A percentile compares a stretch with the other conserved stretches of the same genome.
phyloP scores from a whole-genome alignment of 1,284 basidiomycete genomes.

The Amylostereum areolatum region DNA sequence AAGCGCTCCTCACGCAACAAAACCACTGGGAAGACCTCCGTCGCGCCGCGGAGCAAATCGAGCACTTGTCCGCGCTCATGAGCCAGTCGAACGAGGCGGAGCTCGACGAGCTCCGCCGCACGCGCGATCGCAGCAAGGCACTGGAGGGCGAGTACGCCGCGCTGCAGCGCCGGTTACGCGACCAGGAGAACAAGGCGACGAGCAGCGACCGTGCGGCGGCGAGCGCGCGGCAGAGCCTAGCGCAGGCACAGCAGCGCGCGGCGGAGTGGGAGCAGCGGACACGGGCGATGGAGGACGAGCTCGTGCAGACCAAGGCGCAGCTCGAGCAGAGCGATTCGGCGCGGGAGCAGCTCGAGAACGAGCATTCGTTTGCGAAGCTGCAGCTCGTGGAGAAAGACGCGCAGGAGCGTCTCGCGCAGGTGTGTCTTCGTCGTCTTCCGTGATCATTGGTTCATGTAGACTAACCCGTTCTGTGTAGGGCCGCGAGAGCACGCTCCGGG shows the following conservation, averaged over 20 bases:
- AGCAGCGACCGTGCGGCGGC: slow-evolving; percentile 56
- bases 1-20: slow-evolving; percentile 53
- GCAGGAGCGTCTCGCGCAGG: slow-evolving; percentile 59
- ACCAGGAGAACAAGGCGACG: slow-evolving; percentile 55
- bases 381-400: slow-evolving; percentile 72
- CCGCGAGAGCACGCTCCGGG: slow-evolving; percentile 59
- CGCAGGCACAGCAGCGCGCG: slow-evolving; percentile 68
- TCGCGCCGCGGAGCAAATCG: slow-evolving; percentile 62
- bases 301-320: slow-evolving; percentile 52
- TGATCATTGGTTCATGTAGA: background rate
- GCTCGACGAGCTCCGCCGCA: slow-evolving; percentile 56
- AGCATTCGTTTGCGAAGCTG: slow-evolving; percentile 56
- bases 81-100: slow-evolving; percentile 66
- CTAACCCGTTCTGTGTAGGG: slow-evolving; percentile 41
- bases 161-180: slow-evolving; percentile 66
- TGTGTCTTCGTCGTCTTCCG: slow-evolving; percentile 22
- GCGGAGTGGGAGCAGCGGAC: slow-evolving; percentile 74
- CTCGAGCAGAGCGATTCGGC: slow-evolving; percentile 63
- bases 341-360: slow-evolving; percentile 59
- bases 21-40: slow-evolving; percentile 67
- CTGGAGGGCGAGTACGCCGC: slow-evolving; percentile 62
- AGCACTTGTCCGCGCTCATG: slow-evolving; percentile 52
- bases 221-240: slow-evolving; percentile 55
- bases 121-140: slow-evolving; percentile 57
- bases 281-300: slow-evolving; percentile 59